These are phyloP conservation scores for Blastobotrys capitulatus DNA, from an alignment of 1,139 yeast genomes.

Conservation along the genomic window DNA sequence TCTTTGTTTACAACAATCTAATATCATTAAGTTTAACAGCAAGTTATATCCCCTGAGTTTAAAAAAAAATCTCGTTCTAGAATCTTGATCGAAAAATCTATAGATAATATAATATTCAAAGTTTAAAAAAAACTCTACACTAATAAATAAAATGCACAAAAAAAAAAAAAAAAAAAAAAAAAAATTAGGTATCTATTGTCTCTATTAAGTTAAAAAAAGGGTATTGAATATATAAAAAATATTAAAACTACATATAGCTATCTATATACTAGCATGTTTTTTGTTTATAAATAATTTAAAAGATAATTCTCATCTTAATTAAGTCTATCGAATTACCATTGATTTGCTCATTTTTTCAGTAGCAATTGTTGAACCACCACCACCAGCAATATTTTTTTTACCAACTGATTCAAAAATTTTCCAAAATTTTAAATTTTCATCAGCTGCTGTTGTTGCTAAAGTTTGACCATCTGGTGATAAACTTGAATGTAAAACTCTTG, in stretches of 20 bases:
- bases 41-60: not conserved
- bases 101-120: no score
- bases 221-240: no score
- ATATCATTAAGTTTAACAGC: not conserved
- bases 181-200: not conserved
- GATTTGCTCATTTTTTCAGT: constrained; percentile 38
- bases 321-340: constrained; percentile 40
- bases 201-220: no score
- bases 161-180: not conserved
- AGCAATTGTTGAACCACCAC: constrained; percentile 24
- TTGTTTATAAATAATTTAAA: no score
- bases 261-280: not conserved
- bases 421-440: constrained; percentile 95
- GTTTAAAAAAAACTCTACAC: no score
- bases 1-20: not conserved
- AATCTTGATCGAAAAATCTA: not conserved
- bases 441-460: constrained; percentile 92
- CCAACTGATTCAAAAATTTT: constrained; percentile 67
- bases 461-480: constrained; percentile 88
- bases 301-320: no score
- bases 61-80: not conserved
- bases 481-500: constrained; percentile 78
- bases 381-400: constrained; percentile 25
- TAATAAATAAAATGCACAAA: no score
- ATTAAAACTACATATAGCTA: not conserved